Percentiles rank a stretch among this genome's conserved stretches.
Evolutionary conservation across 768 basidiomycete genomes (phyloP).

Genomic region (Leccinum uliginosum): DNA sequence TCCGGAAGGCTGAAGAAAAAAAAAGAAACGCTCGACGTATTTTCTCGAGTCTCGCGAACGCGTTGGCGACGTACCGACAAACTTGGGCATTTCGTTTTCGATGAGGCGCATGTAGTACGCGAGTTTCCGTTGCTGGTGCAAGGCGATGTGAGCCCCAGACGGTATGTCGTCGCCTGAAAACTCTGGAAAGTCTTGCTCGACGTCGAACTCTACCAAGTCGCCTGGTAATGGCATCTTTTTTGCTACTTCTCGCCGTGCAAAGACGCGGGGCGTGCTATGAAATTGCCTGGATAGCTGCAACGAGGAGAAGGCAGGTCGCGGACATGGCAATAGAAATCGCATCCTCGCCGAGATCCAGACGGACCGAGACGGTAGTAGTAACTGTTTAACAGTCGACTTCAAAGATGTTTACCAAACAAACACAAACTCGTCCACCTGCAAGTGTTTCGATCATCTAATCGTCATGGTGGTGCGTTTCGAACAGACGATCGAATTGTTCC

Average conservation of each 20-base stretch:
- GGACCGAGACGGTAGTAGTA: too few species aligned
- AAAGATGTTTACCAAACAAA: constrained; percentile 20
- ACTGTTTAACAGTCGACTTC: neutral
- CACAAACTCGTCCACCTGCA: constrained; percentile 15
- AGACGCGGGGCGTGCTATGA: constrained; percentile 21
- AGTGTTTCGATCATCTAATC: neutral
- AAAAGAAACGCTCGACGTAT: constrained; percentile 3
- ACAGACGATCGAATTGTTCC: neutral
- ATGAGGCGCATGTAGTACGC: constrained; percentile 80
- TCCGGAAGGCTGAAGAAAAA: constrained; percentile 65
- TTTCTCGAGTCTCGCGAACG: constrained; percentile 4
- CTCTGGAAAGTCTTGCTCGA: constrained; percentile 33
- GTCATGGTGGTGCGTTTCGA: constrained; percentile 49
- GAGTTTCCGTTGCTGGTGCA: constrained; percentile 69
- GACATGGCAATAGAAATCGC: constrained; percentile 16
- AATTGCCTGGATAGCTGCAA: constrained; percentile 16
- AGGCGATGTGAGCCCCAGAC: constrained; percentile 63
- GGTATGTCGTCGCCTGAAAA: constrained; percentile 55
- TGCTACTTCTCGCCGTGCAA: constrained; percentile 14
- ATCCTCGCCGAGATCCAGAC: constrained; percentile 10
- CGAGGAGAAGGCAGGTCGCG: constrained; percentile 10
- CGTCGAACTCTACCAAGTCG: constrained; percentile 31
- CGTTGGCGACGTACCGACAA: constrained; percentile 62
- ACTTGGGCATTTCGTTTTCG: constrained; percentile 83
- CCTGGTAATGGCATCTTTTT: constrained; percentile 37